Conservation (phyloP, 2,329 filamentous ascomycete species). For the Talaromyces verruculosus region DNA sequence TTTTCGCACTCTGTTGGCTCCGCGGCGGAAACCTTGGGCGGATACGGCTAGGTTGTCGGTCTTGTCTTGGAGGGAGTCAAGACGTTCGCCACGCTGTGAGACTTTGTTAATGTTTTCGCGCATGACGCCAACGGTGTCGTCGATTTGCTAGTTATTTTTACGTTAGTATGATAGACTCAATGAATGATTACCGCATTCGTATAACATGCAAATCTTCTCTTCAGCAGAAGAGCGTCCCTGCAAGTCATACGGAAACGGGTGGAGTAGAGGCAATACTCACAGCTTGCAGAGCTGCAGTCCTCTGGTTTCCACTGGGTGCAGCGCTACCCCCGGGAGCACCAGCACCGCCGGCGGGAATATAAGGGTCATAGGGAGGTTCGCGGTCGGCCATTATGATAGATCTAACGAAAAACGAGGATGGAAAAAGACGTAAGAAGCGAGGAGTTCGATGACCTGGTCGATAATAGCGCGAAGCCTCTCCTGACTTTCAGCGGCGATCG, state of each 20-base stretch:
- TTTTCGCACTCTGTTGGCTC: conserved; percentile 93
- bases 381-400: conserved; percentile 54
- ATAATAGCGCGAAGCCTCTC: conserved; percentile 7
- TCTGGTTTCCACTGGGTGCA: conserved; percentile 57
- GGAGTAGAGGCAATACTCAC: conserved; percentile 58
- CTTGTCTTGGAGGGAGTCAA: conserved; percentile 89
- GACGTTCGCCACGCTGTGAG: conserved; percentile 83
- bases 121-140: conserved; percentile 94
- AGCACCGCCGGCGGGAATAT: conserved; percentile 69
- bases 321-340: conserved; percentile 53
- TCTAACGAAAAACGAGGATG: background rate
- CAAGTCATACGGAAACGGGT: background rate
- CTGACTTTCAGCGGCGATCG: conserved; percentile 8
- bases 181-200: background rate
- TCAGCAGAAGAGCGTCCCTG: background rate
- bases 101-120: conserved; percentile 97
- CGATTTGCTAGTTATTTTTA: conserved; percentile 73
- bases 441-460: background rate
- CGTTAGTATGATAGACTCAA: background rate
- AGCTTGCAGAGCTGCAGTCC: conserved; percentile 75
- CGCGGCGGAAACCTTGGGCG: conserved; percentile 91
- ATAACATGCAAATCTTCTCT: background rate
- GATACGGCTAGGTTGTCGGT: conserved; percentile 88
- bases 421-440: background rate
- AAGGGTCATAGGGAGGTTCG: conserved; percentile 78